These are phyloP conservation scores for Fonsecaea multimorphosa DNA, from an alignment of 2,329 filamentous ascomycete species.

Conservation along the genomic window DNA sequence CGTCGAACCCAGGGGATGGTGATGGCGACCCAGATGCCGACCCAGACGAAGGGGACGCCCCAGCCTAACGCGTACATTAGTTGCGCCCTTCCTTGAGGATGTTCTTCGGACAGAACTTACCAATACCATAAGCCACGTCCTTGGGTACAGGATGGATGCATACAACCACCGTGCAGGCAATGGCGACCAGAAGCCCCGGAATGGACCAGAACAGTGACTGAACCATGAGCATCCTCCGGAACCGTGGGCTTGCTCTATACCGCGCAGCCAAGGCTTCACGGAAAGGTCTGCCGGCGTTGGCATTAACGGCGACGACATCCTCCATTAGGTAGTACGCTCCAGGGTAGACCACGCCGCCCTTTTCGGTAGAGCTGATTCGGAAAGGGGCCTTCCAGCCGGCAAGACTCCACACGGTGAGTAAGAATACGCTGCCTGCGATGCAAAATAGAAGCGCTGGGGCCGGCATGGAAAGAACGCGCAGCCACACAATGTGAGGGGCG, in stretches of 20 bases:
- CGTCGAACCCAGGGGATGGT: constrained; percentile 55
- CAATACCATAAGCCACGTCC: constrained; percentile 54
- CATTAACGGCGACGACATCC: constrained; percentile 71
- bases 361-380: constrained; percentile 67
- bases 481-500: constrained; percentile 39
- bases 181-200: constrained; percentile 56
- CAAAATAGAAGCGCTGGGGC: constrained; percentile 34
- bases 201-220: constrained; percentile 65
- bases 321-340: constrained; percentile 70
- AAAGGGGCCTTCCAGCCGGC: constrained; percentile 57
- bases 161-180: constrained; percentile 55
- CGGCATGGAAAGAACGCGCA: constrained; percentile 40
- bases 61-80: constrained; percentile 44
- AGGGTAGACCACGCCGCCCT: constrained; percentile 64
- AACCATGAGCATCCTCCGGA: constrained; percentile 60
- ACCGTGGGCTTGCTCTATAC: constrained; percentile 61
- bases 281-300: constrained; percentile 62
- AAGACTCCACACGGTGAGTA: constrained; percentile 34
- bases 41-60: constrained; percentile 52
- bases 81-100: background rate
- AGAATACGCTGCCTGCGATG: constrained; percentile 31
- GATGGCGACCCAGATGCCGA: constrained; percentile 51
- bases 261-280: constrained; percentile 58
- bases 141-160: constrained; percentile 54
- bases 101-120: constrained; percentile 27